Percentiles rank a stretch among this genome's conserved stretches.
Conservation (phyloP, 2,329 filamentous ascomycete genomes). For the Colletotrichum agaves region DNA sequence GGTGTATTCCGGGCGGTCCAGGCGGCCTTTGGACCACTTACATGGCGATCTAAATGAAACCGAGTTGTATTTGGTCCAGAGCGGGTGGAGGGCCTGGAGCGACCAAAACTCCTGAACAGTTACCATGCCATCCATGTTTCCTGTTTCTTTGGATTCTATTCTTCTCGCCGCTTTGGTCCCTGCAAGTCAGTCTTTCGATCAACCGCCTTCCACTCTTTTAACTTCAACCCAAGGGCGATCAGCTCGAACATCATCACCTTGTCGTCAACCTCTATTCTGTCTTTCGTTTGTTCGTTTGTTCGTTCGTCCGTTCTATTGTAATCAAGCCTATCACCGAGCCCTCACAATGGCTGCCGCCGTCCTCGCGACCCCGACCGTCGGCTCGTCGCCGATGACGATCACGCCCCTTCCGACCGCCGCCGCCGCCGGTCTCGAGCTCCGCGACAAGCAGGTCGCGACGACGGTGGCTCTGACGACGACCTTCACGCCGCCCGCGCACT, state of each 20-base stretch:
- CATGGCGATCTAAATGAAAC: conserved; percentile 17
- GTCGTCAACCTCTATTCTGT: background rate
- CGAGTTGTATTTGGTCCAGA: conserved; percentile 5
- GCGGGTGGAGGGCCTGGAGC: conserved; percentile 12
- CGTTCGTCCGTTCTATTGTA: background rate
- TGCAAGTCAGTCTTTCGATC: conserved; percentile 24
- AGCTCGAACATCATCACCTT: background rate
- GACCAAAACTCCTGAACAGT: conserved; percentile 22
- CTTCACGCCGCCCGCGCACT: conserved; percentile 29
- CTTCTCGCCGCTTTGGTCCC: conserved; percentile 2
- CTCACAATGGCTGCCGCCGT: conserved; percentile 10
- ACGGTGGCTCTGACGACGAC: conserved; percentile 31
- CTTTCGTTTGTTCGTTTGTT: background rate
- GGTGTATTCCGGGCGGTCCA: background rate
- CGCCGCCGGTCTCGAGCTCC: background rate
- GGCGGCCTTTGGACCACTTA: background rate
- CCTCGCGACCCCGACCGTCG: background rate
- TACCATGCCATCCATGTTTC: background rate
- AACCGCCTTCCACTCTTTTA: conserved; percentile 27
- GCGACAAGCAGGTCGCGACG: conserved; percentile 15
- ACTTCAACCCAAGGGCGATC: conserved; percentile 5
- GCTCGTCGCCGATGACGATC: background rate
- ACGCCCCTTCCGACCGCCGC: background rate
- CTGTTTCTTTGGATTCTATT: background rate
- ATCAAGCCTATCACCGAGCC: background rate